Base-by-base conservation (phyloP, 345 rosid species). In the Euphorbia pulcherrima region DNA sequence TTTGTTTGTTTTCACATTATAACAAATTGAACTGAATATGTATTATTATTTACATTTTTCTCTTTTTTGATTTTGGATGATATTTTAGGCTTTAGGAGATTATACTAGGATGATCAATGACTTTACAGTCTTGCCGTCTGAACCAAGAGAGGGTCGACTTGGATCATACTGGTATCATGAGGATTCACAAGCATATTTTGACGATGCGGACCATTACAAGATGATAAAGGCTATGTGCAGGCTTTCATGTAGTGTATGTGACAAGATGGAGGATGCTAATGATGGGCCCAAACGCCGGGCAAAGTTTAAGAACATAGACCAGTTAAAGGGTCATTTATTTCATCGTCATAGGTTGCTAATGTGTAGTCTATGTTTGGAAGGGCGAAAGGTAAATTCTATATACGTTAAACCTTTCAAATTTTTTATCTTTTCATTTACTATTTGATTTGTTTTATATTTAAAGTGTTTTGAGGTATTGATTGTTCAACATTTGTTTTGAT, bases 181-280 rank as follows among this genome's bases (percentile, higher is more conserved):
- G 77, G 94, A 83, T 51, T 90, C 98, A 5, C 84, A 85, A 62
- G 85, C 92, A 10, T 90, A 88, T 78, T 95, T 95, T 72, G 97
- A 95, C 75, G 98, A 95, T 50, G 78, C 72, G 56, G 99, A 92
- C 69, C 97, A 95, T 47, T 95, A 95, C 79, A 88, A 78, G 83
- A 87, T 95, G 99, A 83, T 95, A 77, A 95, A 90, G 82, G 99
- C 96, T 11, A 95, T 92, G 99, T 95, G 99, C 77, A 88, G 86
- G 76, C 92, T 95, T 61, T 88, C 98, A 1, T 95, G 98, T 48
- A 85, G 86, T 74, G 87, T 77, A 18, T 95, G 99, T 66, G 99
- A 94, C 75, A 85, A 81, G 48, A 39, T 73, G 64, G 97, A 89
- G 68, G 85, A 88, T 67, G 24, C 79, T n/a, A 81, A 41, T 67